Evolutionary conservation across 73 alveolate species (phyloP), one percentile per base, ranked within the genome.

Genomic region (Paramecium sonneborni): DNA sequence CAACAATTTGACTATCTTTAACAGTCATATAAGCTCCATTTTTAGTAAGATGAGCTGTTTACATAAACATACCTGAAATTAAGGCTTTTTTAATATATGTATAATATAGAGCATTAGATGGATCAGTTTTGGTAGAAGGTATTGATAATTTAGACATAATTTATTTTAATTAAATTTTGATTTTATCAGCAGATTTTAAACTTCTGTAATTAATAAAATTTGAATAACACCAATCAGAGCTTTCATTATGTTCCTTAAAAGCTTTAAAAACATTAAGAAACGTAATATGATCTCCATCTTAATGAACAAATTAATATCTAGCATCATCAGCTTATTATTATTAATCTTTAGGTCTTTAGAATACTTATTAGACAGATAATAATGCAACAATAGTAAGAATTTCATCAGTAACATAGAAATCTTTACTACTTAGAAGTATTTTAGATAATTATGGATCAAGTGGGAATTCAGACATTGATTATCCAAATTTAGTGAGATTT

Each of bases 211-310:
- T 98, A 20, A 98, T 92, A 95, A 86, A 98, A 92, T 98, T 98
- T 26, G 95, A 97, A 68, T 95, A 95, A 94, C 99, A 98, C 99
- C 99, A 99, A 76, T 95, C 98, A 85, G 96, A 92, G n/a, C 87
- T 93, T 86, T 96, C 95, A 82, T 96, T 96, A 76, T 97, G 97
- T 58, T 96, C 87, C 94, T 97, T 98, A 86, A 85, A 97, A 58
- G 99, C 98, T 84, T 98, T 95, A 93, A 93, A 99, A 6, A 97
- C 99, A 92, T 96, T 94, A 30, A 99, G 95, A 39, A 97, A 88
- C 0, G 99, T 97, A 14, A 99, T 93, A 86, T 98, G 99, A 86
- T 99, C 99, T 1, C 99, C 99, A 69, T 97, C 99, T 92, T 96
- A 97, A 93, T 98, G 99, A 8, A 98, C 85, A 96, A 99, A 99